Base-by-base conservation (phyloP, 2,329 filamentous ascomycete species). In the Fusarium decemcellulare region DNA sequence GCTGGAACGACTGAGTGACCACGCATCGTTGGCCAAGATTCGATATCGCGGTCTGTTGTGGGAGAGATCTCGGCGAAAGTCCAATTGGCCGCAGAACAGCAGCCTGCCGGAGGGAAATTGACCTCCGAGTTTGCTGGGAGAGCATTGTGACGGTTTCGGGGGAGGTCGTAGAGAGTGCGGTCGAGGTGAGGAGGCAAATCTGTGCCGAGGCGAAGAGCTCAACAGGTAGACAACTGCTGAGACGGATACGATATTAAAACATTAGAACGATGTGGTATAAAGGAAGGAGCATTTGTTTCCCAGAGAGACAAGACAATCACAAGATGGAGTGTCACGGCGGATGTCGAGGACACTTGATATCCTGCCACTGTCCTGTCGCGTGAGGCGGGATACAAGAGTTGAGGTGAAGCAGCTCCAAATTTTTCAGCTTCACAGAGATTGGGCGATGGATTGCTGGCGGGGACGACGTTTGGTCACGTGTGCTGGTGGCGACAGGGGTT, bases 61-160 rank as follows among this genome's bases (percentile, higher is more conserved):
- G 59, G 30, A 62, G 27, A 23, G 48, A 63, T 68, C 64, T 72
- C 6, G 63, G 43, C 3, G 66, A 70, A 8, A 59, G 58, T 43
- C 68, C 64, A 59, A 67, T 67, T 47, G 71, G 60, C 29, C 68
- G 59, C 48, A 70, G 34, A 32, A 61, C 34, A 34, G 72, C 54
- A 11, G 61, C 61, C 29, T 71, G 71, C 18, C 72, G 76, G 40
- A 75, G 66, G 37, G 72, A 68, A 15, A 77, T 65, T 59, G 76
- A 67, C 68, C 76, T 73, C 61, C 76, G 70, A 34, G 77, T 74
- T 44, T 79, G 79, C 63, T 77, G 76, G 36, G 79, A 69, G 56
- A 82, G 76, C 80, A 82, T 82, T 59, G 60, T 77, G 74, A 44
- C 47, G 54, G 27, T 37, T 52, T 44, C 36, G 27, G 50, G 37